phyloP scores from a whole-genome alignment of 192 early-diverging fungal species.

The Backusella westeae region DNA sequence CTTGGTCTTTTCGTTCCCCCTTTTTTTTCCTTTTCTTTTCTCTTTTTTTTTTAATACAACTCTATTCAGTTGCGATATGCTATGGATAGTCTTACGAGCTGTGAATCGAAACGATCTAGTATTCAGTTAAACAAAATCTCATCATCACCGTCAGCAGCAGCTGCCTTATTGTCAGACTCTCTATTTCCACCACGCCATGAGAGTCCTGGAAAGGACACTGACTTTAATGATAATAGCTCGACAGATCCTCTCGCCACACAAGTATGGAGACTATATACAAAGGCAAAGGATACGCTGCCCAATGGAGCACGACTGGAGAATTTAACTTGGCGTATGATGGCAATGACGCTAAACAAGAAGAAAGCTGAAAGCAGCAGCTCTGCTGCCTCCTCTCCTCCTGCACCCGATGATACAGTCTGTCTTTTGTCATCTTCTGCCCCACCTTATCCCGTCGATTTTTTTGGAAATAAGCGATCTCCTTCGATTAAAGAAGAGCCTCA shows the following conservation, averaged over 20 bases:
- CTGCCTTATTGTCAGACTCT: conserved; percentile 30
- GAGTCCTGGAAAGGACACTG: conserved; percentile 17
- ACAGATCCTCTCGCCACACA: conserved; percentile 56
- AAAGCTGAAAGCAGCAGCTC: conserved; percentile 13
- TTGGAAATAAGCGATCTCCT: conserved; percentile 1
- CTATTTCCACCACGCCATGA: conserved; percentile 35
- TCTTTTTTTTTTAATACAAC: background rate
- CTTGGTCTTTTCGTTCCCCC: background rate
- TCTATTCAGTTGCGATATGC: conserved; percentile 9
- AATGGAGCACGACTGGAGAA: conserved; percentile 83
- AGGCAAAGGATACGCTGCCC: conserved; percentile 76
- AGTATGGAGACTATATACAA: conserved; percentile 78
- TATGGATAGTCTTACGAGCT: background rate
- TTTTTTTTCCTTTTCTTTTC: background rate
- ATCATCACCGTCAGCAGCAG: conserved; percentile 29
- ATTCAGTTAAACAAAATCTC: background rate
- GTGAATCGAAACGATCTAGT: conserved; percentile 1
- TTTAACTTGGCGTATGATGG: conserved; percentile 83
- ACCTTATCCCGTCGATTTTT: conserved; percentile 25
- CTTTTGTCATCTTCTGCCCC: conserved; percentile 38
- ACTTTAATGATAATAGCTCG: conserved; percentile 37
- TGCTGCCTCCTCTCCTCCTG: conserved; percentile 16
- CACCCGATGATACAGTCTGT: conserved; percentile 25
- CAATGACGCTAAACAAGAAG: conserved; percentile 54
- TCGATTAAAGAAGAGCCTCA: background rate